These are phyloP conservation scores for Neocatenulostroma microsporum DNA, from an alignment of 2,329 filamentous ascomycete species.

Conservation along the genomic window DNA sequence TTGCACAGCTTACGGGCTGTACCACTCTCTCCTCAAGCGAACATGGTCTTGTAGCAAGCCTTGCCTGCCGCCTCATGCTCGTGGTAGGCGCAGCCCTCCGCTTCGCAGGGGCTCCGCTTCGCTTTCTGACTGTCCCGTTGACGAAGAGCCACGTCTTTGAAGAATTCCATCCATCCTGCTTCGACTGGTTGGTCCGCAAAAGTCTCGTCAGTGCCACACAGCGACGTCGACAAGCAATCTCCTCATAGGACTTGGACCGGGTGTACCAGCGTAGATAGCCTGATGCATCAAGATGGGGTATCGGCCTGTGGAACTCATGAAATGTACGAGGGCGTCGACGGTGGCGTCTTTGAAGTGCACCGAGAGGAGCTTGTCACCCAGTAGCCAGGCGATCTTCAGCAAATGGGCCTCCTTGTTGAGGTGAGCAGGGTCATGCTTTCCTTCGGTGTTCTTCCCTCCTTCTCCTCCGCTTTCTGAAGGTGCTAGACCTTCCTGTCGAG, in stretches of 20 bases:
- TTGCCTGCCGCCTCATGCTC: not conserved
- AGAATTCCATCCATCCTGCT: no score
- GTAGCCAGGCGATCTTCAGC: constrained; percentile 9
- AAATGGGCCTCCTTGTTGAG: not conserved
- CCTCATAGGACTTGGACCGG: not conserved
- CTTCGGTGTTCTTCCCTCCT: no score
- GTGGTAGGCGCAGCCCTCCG: not conserved
- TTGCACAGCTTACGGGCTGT: no score
- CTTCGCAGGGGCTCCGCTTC: no score
- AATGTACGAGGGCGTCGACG: constrained; percentile 10
- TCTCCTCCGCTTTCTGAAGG: no score
- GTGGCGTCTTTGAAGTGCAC: constrained; percentile 16
- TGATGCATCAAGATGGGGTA: no score
- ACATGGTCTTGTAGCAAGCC: constrained; percentile 1
- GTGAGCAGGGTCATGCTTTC: no score
- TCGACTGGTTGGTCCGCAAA: no score
- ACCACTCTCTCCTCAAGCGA: no score
- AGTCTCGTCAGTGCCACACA: not conserved
- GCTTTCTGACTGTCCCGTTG: no score
- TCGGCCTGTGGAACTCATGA: not conserved
- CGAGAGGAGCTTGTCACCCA: constrained; percentile 18
- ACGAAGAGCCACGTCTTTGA: no score
- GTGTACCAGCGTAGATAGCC: not conserved
- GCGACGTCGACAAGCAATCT: not conserved
- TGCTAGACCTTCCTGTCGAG: no score